Conservation (phyloP, 345 rosid species). For the Eucalyptus curtisii region DNA sequence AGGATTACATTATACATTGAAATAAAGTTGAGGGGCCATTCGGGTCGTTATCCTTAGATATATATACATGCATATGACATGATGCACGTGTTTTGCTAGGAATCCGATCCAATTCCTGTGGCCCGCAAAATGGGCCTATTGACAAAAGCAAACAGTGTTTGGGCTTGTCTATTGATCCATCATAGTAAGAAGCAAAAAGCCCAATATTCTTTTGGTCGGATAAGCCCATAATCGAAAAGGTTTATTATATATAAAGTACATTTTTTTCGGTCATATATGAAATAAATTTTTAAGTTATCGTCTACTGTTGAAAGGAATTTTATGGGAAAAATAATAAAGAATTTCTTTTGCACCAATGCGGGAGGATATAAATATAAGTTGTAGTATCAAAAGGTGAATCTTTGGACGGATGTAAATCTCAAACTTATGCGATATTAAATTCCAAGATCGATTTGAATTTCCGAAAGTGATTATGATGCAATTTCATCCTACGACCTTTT, state of each 20-base stretch:
- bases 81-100: not conserved
- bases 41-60: fast-evolving
- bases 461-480: not conserved
- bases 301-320: not conserved
- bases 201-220: not conserved
- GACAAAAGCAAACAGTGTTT: not conserved
- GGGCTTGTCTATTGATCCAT: not conserved
- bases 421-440: fast-evolving
- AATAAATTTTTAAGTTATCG: not conserved
- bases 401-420: not conserved
- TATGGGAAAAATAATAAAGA: not conserved
- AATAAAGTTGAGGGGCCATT: fast-evolving
- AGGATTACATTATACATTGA: too few relatives aligned
- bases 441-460: not conserved
- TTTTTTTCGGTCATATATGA: not conserved
- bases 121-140: not conserved
- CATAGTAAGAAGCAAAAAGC: not conserved
- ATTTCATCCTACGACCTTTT: not conserved
- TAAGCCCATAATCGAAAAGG: not conserved
- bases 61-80: fast-evolving
- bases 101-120: not conserved
- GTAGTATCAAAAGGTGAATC: not conserved
- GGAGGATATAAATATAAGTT: not conserved
- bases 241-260: not conserved
- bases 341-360: not conserved